These are phyloP conservation scores for Solanum sejunctum DNA, from an alignment of 257 asterid species.

Conservation along the genomic window DNA sequence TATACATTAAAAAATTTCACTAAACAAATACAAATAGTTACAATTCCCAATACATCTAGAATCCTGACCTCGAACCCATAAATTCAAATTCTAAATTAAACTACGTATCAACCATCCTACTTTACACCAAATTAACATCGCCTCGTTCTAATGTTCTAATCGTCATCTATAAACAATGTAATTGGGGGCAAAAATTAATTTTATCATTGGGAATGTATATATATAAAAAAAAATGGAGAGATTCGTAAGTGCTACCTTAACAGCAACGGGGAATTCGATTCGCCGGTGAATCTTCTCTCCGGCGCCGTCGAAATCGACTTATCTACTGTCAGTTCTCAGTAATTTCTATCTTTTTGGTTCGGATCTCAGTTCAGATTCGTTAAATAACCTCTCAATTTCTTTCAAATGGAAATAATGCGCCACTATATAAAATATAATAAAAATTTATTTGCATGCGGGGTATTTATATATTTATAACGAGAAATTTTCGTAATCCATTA, in stretches of 20 bases:
- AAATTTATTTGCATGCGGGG: too few relatives aligned
- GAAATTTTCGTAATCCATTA: too few relatives aligned
- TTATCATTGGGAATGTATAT: too few relatives aligned
- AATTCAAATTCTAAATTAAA: not conserved
- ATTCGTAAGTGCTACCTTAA: not conserved
- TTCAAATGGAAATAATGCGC: not conserved
- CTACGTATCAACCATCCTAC: not conserved
- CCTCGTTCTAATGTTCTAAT: not conserved
- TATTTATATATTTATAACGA: too few relatives aligned
- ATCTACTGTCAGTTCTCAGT: not conserved
- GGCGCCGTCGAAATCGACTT: not conserved
- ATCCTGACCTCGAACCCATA: not conserved
- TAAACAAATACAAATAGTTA: not conserved
- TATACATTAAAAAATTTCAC: not conserved
- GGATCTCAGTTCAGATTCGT: not conserved
- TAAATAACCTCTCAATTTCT: too few relatives aligned
- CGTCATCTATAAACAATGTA: too few relatives aligned
- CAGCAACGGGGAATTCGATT: not conserved
- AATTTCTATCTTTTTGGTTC: not conserved
- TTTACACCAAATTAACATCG: not conserved
- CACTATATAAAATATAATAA: too few relatives aligned
- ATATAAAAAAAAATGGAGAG: not conserved
- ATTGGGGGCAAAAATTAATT: too few relatives aligned
- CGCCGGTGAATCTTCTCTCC: not conserved
- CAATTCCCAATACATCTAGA: not conserved